Evolutionary conservation across 331 rosid genomes (phyloP).

Genomic region (Dryas integrifolia): DNA sequence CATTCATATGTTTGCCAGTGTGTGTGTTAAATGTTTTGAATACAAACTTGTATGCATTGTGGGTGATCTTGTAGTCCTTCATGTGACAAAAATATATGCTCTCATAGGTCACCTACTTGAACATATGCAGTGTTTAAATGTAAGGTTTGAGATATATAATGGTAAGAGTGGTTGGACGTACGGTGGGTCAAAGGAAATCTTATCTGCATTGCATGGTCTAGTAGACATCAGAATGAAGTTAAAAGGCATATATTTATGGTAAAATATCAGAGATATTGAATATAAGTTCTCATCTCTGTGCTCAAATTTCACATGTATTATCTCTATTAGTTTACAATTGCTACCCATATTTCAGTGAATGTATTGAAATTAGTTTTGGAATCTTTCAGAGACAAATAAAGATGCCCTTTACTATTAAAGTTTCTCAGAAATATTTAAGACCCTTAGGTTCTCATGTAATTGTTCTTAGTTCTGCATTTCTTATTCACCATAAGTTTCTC

Average conservation of each 20-base stretch:
- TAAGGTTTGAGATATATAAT: neutral
- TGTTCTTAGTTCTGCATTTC: neutral
- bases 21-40: neutral
- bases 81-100: neutral
- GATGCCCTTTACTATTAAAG: neutral
- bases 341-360: neutral
- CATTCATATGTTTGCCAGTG: neutral
- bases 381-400: neutral
- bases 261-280: neutral
- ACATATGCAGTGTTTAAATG: neutral
- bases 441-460: neutral
- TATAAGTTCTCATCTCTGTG: neutral
- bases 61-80: neutral
- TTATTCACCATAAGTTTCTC: neutral
- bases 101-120: neutral
- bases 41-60: neutral
- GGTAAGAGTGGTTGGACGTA: neutral
- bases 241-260: neutral
- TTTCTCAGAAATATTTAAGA: neutral
- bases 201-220: slow-evolving; percentile 1
- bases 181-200: neutral
- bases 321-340: neutral
- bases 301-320: neutral
- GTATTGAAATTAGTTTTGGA: neutral
- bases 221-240: neutral